Base-by-base conservation (phyloP, 192 early-diverging fungal species). In the Geosiphon pyriformis region DNA sequence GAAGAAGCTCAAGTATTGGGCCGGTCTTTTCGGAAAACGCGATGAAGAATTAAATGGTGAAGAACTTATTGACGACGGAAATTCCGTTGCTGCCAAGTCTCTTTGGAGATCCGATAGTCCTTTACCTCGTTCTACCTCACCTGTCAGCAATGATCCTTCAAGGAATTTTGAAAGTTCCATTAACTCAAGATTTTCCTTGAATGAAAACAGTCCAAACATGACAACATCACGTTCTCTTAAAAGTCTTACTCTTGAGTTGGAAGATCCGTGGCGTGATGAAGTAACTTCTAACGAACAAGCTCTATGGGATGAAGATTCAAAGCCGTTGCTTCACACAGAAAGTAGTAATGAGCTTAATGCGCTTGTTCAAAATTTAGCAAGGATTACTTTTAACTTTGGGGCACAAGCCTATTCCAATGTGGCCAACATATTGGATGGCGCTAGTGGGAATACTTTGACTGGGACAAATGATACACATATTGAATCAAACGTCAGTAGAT, bases 1-100 rank as follows among this genome's bases (percentile, higher is more conserved):
- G 2, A 77, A 73, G 30, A 79, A 83, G 18, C 66, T 90, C 34
- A 83, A 80, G 67, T 94, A 92, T 62, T 94, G 92, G 92, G 72
- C 86, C 26, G 70, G 75, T 26, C 61, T 91, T n/a, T 89, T 87
- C 77, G 75, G 73, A 35, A 76, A 80, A 46, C 74, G 73, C 2
- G 78, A 83, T 42, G 83, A 87, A 2, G 85, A 87, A 37, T 67
- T 82, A 4, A 82, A 82, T 54, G 51, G 71, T 32, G 35, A 58
- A 6, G 68, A 70, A 11, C 68, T 68, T 49, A 48, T 8, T 32
- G 26, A 37, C 17, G 65, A 17, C 15, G 30, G 20, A 2, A 56
- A 17, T 42, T 2, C 23, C 58, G 7, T 31, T 0, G 26, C 25
- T 55, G 26, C 22, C 1, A 31, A 46, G 7, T 17, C 55, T 27